Percentiles rank a stretch among this genome's conserved stretches.
Evolutionary conservation across 140 eudicot species (phyloP).

Genomic region (Flaveria floridana): DNA sequence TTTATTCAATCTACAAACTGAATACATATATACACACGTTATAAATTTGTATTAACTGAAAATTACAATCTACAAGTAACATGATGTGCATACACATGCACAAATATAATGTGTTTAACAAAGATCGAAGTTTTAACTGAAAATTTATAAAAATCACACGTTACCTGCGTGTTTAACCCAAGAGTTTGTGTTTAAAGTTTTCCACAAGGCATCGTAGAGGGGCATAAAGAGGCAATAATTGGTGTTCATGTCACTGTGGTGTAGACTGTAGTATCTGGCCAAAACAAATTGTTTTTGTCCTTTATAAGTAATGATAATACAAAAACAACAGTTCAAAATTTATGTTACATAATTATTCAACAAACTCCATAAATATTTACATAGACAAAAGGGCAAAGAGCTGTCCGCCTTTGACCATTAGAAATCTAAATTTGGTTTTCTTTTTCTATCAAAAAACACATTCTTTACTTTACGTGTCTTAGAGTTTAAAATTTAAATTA

Average conservation of each 20-base stretch:
- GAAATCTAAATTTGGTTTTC: neutral
- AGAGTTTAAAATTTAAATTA: too few species aligned
- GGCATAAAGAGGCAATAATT: constrained; percentile 95
- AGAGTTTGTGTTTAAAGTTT: constrained; percentile 58
- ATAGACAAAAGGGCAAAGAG: neutral
- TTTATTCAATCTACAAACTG: too few species aligned
- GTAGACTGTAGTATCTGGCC: constrained; percentile 75
- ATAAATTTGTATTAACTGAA: neutral
- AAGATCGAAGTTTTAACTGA: neutral
- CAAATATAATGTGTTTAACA: too few species aligned
- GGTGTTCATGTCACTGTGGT: constrained; percentile 61
- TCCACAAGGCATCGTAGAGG: constrained; percentile 69
- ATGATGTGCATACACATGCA: too few species aligned
- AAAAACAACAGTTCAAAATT: neutral
- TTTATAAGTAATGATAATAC: neutral
- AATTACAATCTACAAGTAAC: neutral
- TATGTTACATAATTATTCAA: neutral
- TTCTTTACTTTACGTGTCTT: too few species aligned
- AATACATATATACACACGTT: too few species aligned
- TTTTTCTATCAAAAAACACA: neutral
- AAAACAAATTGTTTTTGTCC: neutral
- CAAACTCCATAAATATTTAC: constrained; percentile 7
- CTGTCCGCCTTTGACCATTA: neutral
- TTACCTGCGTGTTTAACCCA: constrained; percentile 62
- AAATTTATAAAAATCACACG: neutral